These are phyloP conservation scores for Verticillium klebahnii DNA, from an alignment of 2,329 filamentous ascomycete species.

Conservation along the genomic window DNA sequence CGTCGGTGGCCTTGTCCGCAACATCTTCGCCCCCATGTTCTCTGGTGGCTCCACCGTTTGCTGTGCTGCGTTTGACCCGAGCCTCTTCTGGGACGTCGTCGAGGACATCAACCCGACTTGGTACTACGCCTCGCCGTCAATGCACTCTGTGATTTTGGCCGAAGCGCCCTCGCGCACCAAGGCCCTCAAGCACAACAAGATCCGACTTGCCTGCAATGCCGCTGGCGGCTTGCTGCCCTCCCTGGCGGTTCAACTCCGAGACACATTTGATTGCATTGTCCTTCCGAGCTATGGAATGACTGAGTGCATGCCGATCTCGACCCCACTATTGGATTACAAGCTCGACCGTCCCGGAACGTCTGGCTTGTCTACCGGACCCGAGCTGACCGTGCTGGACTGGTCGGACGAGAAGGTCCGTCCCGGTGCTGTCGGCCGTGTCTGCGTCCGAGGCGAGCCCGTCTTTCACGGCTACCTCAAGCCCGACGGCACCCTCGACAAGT, in stretches of 20 bases:
- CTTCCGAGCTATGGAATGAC: conserved; percentile 57
- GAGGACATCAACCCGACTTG: conserved; percentile 44
- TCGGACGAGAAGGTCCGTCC: conserved; percentile 22
- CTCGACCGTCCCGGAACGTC: conserved; percentile 50
- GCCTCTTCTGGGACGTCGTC: conserved; percentile 51
- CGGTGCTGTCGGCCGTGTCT: conserved; percentile 40
- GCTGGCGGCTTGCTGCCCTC: conserved; percentile 48
- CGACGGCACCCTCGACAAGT: conserved; percentile 37
- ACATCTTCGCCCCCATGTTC: conserved; percentile 50
- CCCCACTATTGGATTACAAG: conserved; percentile 46
- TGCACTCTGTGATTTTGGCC: conserved; percentile 51
- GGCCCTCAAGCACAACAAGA: conserved; percentile 35
- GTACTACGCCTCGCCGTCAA: conserved; percentile 55
- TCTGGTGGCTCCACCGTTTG: conserved; percentile 50
- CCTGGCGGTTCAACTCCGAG: conserved; percentile 40
- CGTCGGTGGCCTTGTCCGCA: conserved; percentile 48
- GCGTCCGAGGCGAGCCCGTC: conserved; percentile 45
- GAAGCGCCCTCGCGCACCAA: conserved; percentile 33
- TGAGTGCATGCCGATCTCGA: conserved; percentile 54
- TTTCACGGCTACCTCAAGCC: conserved; percentile 44
- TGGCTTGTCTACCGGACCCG: conserved; percentile 45
- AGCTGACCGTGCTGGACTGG: conserved; percentile 43
- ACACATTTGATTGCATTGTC: conserved; percentile 46
- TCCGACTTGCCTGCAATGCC: conserved; percentile 51
- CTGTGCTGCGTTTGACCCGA: conserved; percentile 48